These are phyloP conservation scores for Sugiyamaella qingdaonensis DNA, from an alignment of 805 yeast species.

Conservation along the genomic window DNA sequence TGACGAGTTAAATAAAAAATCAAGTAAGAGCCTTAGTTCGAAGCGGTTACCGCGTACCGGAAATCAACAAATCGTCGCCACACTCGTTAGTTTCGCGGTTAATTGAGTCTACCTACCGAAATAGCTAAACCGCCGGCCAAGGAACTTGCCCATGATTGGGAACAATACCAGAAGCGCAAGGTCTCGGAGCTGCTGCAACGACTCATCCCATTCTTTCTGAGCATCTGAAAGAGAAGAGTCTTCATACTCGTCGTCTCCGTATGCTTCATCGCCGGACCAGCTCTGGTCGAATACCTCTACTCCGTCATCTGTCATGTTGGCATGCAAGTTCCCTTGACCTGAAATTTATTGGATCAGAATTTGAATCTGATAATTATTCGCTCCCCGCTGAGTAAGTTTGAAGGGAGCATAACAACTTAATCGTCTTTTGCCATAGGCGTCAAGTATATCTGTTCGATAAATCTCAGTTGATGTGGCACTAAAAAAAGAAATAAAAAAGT, in stretches of 20 bases:
- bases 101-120: constrained; percentile 23
- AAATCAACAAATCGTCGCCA: constrained; percentile 13
- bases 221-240: constrained; percentile 38
- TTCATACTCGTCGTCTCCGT: constrained; percentile 14
- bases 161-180: constrained; percentile 53
- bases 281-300: neutral
- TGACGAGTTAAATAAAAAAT: neutral
- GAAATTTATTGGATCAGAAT: neutral
- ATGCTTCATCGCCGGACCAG: constrained; percentile 1
- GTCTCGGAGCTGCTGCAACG: constrained; percentile 51
- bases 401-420: no score
- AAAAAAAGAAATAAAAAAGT: no score
- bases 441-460: no score
- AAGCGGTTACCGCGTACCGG: constrained; percentile 1
- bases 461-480: no score
- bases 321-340: neutral
- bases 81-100: neutral
- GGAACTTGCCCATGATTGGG: constrained; percentile 62
- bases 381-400: no score
- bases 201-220: constrained; percentile 73
- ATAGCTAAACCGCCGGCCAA: constrained; percentile 57
- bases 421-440: no score
- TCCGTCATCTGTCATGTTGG: constrained; percentile 1
- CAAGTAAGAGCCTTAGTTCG: neutral
- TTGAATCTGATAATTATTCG: neutral